Percentiles rank a stretch among this genome's conserved stretches.
Evolutionary conservation across 129 eudicot species (phyloP).

Genomic region (Glebionis coronaria): DNA sequence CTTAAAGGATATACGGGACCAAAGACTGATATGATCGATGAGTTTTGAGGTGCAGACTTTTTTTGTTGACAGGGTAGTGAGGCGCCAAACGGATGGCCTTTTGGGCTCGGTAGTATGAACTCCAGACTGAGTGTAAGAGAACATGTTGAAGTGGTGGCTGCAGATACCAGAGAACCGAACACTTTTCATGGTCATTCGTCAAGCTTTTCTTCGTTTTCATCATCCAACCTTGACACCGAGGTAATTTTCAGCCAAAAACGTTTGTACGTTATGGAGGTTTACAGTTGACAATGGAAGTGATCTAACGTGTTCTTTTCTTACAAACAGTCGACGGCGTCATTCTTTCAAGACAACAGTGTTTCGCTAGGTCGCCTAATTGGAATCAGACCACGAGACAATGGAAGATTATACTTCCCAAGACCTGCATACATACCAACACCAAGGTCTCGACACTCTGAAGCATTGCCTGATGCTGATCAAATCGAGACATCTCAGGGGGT

Average conservation of each 20-base stretch:
- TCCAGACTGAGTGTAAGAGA: conserved; percentile 39
- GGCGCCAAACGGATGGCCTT: conserved; percentile 71
- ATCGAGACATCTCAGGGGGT: conserved; percentile 33
- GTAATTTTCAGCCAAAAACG: conserved; percentile 24
- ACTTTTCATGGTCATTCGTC: conserved; percentile 42
- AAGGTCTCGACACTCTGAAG: conserved; percentile 18
- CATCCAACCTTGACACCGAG: conserved; percentile 89
- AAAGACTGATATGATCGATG: background rate
- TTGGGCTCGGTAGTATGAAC: conserved; percentile 72
- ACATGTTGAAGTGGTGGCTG: conserved; percentile 13
- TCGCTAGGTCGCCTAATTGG: conserved; percentile 78
- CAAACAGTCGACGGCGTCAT: conserved; percentile 64
- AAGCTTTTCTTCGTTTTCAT: conserved; percentile 76
- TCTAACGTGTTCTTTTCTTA: background rate
- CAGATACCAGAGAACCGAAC: conserved; percentile 22
- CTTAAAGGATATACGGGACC: conserved; percentile 2
- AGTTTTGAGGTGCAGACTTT: background rate
- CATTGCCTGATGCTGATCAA: conserved; percentile 12
- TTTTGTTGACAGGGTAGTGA: conserved; percentile 28
- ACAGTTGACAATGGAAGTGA: too few species aligned
- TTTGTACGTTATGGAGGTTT: background rate
- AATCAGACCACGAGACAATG: conserved; percentile 45
- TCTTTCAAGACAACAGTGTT: conserved; percentile 71
- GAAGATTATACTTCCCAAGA: conserved; percentile 37
- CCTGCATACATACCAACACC: conserved; percentile 16